phyloP scores from a whole-genome alignment of 495 filamentous ascomycete species.

The Darksidea phi region DNA sequence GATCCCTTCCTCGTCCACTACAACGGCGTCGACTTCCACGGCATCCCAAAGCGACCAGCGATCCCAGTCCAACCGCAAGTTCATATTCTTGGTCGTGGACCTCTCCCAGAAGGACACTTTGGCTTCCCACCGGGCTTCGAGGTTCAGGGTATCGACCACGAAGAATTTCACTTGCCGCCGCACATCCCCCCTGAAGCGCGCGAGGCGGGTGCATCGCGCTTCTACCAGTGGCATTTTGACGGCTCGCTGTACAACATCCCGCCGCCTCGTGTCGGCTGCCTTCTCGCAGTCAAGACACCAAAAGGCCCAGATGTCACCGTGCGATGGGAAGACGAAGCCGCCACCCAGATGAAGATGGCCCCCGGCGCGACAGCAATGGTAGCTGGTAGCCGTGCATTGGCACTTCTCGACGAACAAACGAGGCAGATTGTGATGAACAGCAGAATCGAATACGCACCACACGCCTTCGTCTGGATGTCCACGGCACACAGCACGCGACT shows the following conservation, averaged over 20 bases:
- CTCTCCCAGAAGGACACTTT: background rate
- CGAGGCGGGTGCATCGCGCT: background rate
- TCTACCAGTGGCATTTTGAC: background rate
- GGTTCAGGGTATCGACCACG: background rate
- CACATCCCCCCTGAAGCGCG: background rate
- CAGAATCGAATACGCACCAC: background rate
- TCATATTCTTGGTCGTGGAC: background rate
- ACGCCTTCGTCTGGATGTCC: background rate
- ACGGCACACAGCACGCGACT: background rate
- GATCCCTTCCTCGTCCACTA: background rate
- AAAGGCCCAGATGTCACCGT: background rate
- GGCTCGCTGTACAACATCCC: background rate
- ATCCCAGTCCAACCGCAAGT: background rate
- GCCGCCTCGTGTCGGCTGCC: background rate
- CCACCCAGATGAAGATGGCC: background rate
- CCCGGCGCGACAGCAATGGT: background rate
- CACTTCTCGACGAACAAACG: background rate
- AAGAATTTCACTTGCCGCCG: background rate
- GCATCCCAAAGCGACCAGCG: background rate
- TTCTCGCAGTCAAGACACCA: background rate
- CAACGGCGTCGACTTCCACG: background rate
- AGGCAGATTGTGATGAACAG: background rate
- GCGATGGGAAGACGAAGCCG: background rate
- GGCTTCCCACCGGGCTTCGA: background rate
- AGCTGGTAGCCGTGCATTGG: background rate